Base-by-base conservation (phyloP, 345 rosid genomes). In the Dovyalis caffra region DNA sequence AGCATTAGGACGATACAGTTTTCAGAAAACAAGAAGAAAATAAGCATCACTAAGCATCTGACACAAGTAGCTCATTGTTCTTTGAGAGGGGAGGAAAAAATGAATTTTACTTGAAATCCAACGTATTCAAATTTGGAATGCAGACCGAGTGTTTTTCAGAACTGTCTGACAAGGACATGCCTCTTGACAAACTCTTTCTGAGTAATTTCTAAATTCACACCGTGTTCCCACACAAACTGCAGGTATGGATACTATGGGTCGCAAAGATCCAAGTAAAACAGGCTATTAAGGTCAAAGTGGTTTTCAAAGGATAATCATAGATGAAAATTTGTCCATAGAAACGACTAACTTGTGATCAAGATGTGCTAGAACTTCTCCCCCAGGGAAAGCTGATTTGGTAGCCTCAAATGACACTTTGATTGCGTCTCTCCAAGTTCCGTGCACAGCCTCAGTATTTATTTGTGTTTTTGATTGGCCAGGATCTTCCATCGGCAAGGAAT, bases 401-500 rank as follows among this genome's bases (percentile, higher is more conserved):
- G 98, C 92, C 81, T 92, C 93, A 74, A 63, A 83, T 75, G 94
- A 91, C 76, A 77, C 99, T 81, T 78, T 86, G 37, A 95, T 95
- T 11, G 98, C 75, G 67, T 92, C 75, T 80, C 77, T 95, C 97
- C 98, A 95, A 15, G 92, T 88, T 18, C 97, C 99, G 58, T 90
- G 92, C 47, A 92, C 82, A 34, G 66, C 72, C 23, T 79, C 79
- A 11, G 83, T 53, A 58, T 74, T 77, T 58, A 73, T 76, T 5
- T 83, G 81, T 49, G n/a, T 75, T 69, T 86, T 86, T 61, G 81
- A 66, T 60, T 85, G 80, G 40, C 79, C 76, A 47, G 90, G 88
- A 72, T 95, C 97, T 78, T 91, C 98, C 98, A 89, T 91, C 33
- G 89, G 98, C 70, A 95, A 80, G 16, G 93, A 88, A 85, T 92